Evolutionary conservation across 139 green algal genomes (phyloP).

Genomic region (Chlamydomonas sphaeroides): DNA sequence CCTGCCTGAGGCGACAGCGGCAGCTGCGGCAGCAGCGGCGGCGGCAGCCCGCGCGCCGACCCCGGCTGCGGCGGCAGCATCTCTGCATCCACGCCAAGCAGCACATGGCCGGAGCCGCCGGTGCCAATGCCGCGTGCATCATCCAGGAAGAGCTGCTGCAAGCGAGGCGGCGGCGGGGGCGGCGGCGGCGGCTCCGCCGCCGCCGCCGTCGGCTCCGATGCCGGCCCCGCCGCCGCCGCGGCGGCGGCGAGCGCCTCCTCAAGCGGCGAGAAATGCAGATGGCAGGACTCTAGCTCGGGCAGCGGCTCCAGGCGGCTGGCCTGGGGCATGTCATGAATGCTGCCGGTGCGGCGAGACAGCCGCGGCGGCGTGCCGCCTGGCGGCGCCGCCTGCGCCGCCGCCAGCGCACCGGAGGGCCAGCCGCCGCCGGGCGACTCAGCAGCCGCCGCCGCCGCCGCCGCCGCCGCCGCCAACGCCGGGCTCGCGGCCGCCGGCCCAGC

Average conservation of each 20-base stretch:
- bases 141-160: too few relatives aligned
- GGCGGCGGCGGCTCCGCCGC: neutral
- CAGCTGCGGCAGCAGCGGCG: neutral
- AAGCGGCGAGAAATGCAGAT: neutral
- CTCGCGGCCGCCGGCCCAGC: too few relatives aligned
- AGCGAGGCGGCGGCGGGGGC: too few relatives aligned
- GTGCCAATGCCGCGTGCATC: too few relatives aligned
- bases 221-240: neutral
- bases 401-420: neutral
- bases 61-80: neutral
- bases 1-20: too few relatives aligned
- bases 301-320: slow-evolving; percentile 4
- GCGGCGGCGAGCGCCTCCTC: neutral
- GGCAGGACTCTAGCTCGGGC: slow-evolving; percentile 20
- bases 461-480: too few relatives aligned
- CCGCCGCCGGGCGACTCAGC: too few relatives aligned
- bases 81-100: neutral
- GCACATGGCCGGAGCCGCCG: neutral
- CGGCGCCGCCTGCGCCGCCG: neutral
- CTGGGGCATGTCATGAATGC: neutral
- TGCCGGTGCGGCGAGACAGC: neutral
- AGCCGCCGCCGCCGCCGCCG: too few relatives aligned
- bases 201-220: neutral
- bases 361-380: neutral
- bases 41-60: too few relatives aligned